Conservation (phyloP, 2,329 filamentous ascomycete genomes). For the Pyrenophora teres region DNA sequence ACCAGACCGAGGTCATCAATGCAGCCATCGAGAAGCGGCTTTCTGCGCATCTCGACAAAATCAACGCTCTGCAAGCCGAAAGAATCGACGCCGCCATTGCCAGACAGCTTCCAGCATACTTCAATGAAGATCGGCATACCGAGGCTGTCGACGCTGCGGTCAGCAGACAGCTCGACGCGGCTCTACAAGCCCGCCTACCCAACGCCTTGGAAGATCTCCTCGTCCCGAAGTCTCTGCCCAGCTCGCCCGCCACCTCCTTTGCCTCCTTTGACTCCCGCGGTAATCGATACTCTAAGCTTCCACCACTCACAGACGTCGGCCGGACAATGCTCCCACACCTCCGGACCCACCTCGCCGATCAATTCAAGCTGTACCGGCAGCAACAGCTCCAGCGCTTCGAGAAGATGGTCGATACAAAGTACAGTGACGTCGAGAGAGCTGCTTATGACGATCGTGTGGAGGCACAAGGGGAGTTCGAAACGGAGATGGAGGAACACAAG, state of each 20-base stretch:
- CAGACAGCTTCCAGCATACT: not conserved
- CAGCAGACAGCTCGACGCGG: too few relatives aligned
- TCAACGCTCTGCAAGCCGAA: not conserved
- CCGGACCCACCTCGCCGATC: constrained; percentile 4
- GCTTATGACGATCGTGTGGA: constrained; percentile 2
- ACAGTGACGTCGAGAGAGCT: not conserved
- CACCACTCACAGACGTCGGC: constrained; percentile 5
- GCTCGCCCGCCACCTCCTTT: not conserved
- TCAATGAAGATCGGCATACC: not conserved
- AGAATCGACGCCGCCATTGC: constrained; percentile 1
- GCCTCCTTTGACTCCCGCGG: not conserved
- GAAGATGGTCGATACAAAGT: not conserved
- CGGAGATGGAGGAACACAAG: constrained; percentile 8
- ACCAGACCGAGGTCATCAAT: not conserved
- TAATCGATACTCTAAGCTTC: constrained; percentile 1
- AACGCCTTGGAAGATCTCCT: not conserved
- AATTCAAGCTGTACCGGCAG: constrained; percentile 8
- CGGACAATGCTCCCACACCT: constrained; percentile 5
- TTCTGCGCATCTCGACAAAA: not conserved
- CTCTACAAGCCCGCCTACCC: not conserved
- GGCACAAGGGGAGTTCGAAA: constrained; percentile 2
- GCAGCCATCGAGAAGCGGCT: not conserved
- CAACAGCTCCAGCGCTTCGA: constrained; percentile 4
- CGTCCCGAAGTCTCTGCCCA: not conserved
- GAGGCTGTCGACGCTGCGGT: not conserved